Percentiles rank a stretch among this genome's conserved stretches.
These are phyloP conservation scores for Talaromyces liani DNA, from an alignment of 495 filamentous ascomycete genomes.

Conservation along the genomic window DNA sequence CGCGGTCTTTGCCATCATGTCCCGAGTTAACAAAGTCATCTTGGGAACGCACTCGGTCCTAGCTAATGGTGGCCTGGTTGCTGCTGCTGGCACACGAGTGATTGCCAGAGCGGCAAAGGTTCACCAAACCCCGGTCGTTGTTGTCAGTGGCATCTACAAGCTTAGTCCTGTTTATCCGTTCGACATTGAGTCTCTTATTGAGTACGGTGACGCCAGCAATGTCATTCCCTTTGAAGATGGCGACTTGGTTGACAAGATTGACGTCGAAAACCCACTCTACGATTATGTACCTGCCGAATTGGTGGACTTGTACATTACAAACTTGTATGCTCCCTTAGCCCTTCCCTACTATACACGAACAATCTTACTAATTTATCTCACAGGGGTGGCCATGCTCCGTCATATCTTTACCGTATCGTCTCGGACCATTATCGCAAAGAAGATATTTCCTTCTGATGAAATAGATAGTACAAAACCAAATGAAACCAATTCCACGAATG, in stretches of 20 bases:
- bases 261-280: conserved; percentile 71
- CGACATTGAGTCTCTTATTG: conserved; percentile 66
- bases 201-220: conserved; percentile 70
- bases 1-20: conserved; percentile 84
- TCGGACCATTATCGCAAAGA: conserved; percentile 80
- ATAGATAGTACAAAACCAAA: background rate
- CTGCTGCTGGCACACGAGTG: conserved; percentile 66
- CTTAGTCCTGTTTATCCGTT: conserved; percentile 82
- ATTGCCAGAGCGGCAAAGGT: conserved; percentile 77
- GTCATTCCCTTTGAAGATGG: conserved; percentile 70
- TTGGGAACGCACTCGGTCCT: conserved; percentile 78
- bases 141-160: conserved; percentile 81
- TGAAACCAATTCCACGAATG: background rate
- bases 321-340: conserved; percentile 57
- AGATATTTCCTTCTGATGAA: conserved; percentile 56
- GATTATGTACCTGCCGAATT: conserved; percentile 79
- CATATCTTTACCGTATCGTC: conserved; percentile 74
- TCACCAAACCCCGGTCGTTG: conserved; percentile 73
- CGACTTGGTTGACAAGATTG: conserved; percentile 63
- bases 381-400: conserved; percentile 73
- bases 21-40: conserved; percentile 88
- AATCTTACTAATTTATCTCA: conserved; percentile 16
- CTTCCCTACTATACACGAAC: background rate
- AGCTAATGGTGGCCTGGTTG: conserved; percentile 76
- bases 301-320: conserved; percentile 86